Evolutionary conservation across 2,329 filamentous ascomycete genomes (phyloP), one percentile per base, ranked within the genome.

Genomic region (Talaromyces albobiverticillius): DNA sequence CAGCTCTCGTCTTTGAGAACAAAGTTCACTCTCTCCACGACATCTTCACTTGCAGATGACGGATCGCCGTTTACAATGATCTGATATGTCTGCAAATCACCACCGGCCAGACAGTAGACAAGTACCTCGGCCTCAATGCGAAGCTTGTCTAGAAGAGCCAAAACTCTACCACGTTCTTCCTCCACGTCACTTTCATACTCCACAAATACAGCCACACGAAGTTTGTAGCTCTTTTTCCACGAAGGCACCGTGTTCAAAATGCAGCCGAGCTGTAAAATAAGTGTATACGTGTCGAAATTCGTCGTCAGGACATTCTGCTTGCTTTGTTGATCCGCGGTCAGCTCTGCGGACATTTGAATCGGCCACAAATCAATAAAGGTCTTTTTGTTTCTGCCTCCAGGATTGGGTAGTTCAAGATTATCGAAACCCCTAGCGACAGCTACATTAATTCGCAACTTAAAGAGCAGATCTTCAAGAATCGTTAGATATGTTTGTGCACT

Each of bases 361-460:
- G 90, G 90, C 90, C 90, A 95, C 4, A 95, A 74, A 64, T 95
- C 90, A 57, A 95, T 89, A 64, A 87, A 93, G 63, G 85, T 89
- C 66, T 93, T 93, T 3, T 75, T 76, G 51, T 86, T 83, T 16
- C 68, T 64, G 3, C 79, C 79, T 36, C 83, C 77, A 1, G 77
- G 69, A 18, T 82, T 78, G 0, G 90, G 90, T 0, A 90, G 82
- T 64, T 94, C 88, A 1, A 95, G 75, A 1, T 82, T 73, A 50
- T 90, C 84, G 59, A 95, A 95, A 0, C 89, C 90, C 65, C 89
- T 90, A 0, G 88, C 90, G 36, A 95, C 80, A 1, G 89, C 90
- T 23, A 95, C 89, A 62, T 95, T 95, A 55, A 94, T 85, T 51
- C 89, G 87, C 56, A 93, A 79, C 29, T 85, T 82, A 31, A 94